A percentile compares a stretch with the other conserved stretches of the same genome.
phyloP scores from a whole-genome alignment of 371 early-diverging fungal genomes.

The Umbelopsis sp. region DNA sequence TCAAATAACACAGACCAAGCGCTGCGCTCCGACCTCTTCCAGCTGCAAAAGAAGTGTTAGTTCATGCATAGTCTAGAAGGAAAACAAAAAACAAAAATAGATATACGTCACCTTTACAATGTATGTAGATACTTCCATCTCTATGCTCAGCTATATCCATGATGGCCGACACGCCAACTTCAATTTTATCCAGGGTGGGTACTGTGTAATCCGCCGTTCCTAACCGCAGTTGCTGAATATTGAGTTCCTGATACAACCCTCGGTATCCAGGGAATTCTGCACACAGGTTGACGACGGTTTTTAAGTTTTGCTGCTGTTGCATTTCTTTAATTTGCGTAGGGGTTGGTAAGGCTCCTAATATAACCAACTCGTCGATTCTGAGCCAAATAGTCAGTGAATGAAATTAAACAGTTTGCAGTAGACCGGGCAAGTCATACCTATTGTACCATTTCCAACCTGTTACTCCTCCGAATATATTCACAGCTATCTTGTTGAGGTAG shows the following conservation, averaged over 20 bases:
- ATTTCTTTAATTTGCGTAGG: conserved; percentile 39
- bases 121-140: conserved; percentile 36
- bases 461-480: conserved; percentile 45
- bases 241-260: conserved; percentile 33
- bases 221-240: conserved; percentile 40
- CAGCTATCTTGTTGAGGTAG: conserved; percentile 50
- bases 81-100: too few relatives aligned
- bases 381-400: not conserved
- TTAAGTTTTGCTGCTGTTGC: conserved; percentile 31
- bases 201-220: conserved; percentile 46
- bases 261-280: conserved; percentile 51
- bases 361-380: conserved; percentile 39
- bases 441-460: conserved; percentile 54
- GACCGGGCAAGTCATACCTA: conserved; percentile 25
- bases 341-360: conserved; percentile 53
- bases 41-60: conserved; percentile 26
- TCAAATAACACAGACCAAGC: conserved; percentile 45
- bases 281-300: conserved; percentile 44
- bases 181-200: conserved; percentile 35
- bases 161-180: conserved; percentile 32
- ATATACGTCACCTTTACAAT: conserved; percentile 46
- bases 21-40: conserved; percentile 52
- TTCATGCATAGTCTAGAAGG: too few relatives aligned
- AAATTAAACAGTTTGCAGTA: not conserved
- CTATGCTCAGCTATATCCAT: conserved; percentile 21